phyloP scores from a whole-genome alignment of 495 filamentous ascomycete species.

The Penicillium lividum region DNA sequence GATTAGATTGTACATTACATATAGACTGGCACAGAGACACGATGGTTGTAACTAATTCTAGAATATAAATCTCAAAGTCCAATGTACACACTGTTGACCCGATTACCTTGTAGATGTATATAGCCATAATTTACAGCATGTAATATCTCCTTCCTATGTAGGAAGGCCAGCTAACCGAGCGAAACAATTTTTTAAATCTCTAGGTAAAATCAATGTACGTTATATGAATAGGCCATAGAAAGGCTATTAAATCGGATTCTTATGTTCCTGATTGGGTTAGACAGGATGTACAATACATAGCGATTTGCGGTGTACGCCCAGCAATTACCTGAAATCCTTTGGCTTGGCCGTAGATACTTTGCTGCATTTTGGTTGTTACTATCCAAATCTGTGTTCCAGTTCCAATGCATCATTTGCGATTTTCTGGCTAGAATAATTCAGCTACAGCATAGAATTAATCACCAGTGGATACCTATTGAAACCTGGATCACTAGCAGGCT shows the following conservation, averaged over 20 bases:
- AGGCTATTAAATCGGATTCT: too few species aligned
- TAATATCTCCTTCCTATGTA: too few species aligned
- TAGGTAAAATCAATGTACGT: too few species aligned
- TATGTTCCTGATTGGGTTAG: too few species aligned
- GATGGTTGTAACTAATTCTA: not conserved
- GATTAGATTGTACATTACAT: slow-evolving; percentile 4
- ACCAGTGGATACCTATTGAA: not conserved
- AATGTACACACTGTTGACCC: too few species aligned
- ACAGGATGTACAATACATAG: too few species aligned
- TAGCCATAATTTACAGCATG: too few species aligned
- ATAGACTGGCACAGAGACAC: not conserved
- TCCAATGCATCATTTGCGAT: not conserved
- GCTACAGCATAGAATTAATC: not conserved
- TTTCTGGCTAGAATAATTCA: not conserved
- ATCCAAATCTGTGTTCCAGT: not conserved
- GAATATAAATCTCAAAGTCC: not conserved
- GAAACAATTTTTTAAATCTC: too few species aligned
- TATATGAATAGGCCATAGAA: too few species aligned
- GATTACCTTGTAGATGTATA: too few species aligned
- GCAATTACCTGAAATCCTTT: not conserved
- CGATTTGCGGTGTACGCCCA: too few species aligned
- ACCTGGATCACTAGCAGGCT: not conserved
- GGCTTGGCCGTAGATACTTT: not conserved
- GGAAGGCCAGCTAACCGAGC: too few species aligned
- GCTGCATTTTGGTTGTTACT: not conserved